Percentiles rank a stretch among this genome's conserved stretches.
Conservation (phyloP, 805 yeast species). For the Wickerhamiella qilinensis region DNA sequence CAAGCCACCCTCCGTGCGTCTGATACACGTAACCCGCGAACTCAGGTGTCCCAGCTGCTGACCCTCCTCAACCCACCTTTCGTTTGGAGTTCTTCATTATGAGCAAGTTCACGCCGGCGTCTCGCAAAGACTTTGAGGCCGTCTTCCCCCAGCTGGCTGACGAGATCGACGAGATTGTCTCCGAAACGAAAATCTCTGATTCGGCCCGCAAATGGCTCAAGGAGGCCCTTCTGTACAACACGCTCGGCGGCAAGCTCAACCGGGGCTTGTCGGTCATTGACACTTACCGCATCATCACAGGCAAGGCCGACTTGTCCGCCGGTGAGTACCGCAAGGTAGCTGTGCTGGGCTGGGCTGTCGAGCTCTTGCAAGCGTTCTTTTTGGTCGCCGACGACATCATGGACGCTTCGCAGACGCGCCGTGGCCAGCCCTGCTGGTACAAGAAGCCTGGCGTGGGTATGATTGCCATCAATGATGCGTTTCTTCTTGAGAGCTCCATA, state of each 20-base stretch:
- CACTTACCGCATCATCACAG: slow-evolving; percentile 69
- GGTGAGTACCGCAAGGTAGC: slow-evolving; percentile 76
- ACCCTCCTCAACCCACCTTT: too few relatives aligned
- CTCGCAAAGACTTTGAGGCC: slow-evolving; percentile 21
- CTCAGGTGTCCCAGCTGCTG: too few relatives aligned
- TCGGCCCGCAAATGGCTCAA: slow-evolving; percentile 81
- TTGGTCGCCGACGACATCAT: slow-evolving; percentile 97
- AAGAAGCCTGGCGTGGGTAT: slow-evolving; percentile 60
- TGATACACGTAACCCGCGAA: too few relatives aligned
- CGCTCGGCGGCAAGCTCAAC: slow-evolving; percentile 93
- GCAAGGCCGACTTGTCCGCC: slow-evolving; percentile 39
- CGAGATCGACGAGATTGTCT: slow-evolving; percentile 50
- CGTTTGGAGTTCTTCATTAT: too few relatives aligned
- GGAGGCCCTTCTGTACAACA: slow-evolving; percentile 56
- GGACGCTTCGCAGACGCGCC: slow-evolving; percentile 92
- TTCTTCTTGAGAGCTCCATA: slow-evolving; percentile 91
- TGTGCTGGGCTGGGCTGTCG: slow-evolving; percentile 88
- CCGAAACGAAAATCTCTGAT: slow-evolving; percentile 60
- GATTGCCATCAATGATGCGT: slow-evolving; percentile 93
- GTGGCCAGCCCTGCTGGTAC: slow-evolving; percentile 99
- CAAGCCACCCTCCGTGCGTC: too few relatives aligned
- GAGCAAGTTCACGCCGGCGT: not conserved
- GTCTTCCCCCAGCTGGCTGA: slow-evolving; percentile 65
- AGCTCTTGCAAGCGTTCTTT: slow-evolving; percentile 88
- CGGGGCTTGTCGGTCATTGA: slow-evolving; percentile 93